Evolutionary conservation across 371 early-diverging fungal genomes (phyloP).

Genomic region (Amoeboaphelidium protococcarum): DNA sequence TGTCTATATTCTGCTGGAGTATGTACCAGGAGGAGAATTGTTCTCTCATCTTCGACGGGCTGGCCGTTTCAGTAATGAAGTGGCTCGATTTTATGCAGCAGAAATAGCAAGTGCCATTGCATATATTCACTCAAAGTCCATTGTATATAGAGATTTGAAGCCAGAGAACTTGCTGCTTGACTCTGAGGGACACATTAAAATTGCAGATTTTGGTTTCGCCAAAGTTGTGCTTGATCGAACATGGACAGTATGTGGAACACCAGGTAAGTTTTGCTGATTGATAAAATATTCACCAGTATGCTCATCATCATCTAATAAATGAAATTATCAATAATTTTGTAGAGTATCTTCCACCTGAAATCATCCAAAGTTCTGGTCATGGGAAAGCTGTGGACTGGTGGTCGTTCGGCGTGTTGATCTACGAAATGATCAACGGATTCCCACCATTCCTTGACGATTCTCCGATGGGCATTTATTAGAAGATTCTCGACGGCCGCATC

Average conservation of each 20-base stretch:
- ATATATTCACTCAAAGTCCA: slow-evolving; percentile 25
- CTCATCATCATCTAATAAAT: too few relatives aligned
- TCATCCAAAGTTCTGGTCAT: slow-evolving; percentile 84
- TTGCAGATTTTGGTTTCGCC: slow-evolving; percentile 98
- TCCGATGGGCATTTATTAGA: slow-evolving; percentile 75
- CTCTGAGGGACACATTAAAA: slow-evolving; percentile 82
- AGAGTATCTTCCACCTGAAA: slow-evolving; percentile 75
- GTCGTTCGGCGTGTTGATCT: slow-evolving; percentile 81
- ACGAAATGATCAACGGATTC: slow-evolving; percentile 69
- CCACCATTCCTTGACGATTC: slow-evolving; percentile 94
- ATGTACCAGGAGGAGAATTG: slow-evolving; percentile 81
- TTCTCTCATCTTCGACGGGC: slow-evolving; percentile 32
- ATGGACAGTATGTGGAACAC: slow-evolving; percentile 96
- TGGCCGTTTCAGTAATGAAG: slow-evolving; percentile 13
- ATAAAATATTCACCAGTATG: slow-evolving; percentile 3
- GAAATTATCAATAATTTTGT: too few relatives aligned
- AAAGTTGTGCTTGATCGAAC: slow-evolving; percentile 79
- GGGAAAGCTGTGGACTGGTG: slow-evolving; percentile 90
- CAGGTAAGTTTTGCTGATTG: slow-evolving; percentile 60
- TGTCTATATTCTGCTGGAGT: slow-evolving; percentile 76
- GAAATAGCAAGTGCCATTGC: slow-evolving; percentile 26
- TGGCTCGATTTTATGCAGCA: slow-evolving; percentile 16
- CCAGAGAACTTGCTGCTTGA: slow-evolving; percentile 70
- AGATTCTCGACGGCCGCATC: slow-evolving; percentile 61
- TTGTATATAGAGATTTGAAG: slow-evolving; percentile 41